phyloP scores from a whole-genome alignment of 148 eudicot genomes.

The Agrostemma githago region DNA sequence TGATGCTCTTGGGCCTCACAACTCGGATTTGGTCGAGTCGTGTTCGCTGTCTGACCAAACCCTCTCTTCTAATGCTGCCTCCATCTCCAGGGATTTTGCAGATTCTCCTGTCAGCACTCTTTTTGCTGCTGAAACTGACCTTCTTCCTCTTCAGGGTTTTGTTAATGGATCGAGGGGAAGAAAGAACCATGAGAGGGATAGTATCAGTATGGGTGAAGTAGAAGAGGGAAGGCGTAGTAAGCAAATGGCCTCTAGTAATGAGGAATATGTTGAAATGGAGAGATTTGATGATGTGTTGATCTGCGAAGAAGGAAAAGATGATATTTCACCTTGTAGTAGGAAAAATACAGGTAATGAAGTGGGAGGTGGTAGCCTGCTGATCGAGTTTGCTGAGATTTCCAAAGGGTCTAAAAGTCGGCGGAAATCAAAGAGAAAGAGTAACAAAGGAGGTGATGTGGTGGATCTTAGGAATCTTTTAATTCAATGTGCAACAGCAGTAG shows the following conservation, averaged over 20 bases:
- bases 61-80: conserved; percentile 14
- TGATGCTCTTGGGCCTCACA: conserved; percentile 40
- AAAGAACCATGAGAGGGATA: conserved; percentile 34
- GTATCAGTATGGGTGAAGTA: not conserved
- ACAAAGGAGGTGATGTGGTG: conserved; percentile 20
- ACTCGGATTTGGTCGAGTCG: conserved; percentile 24
- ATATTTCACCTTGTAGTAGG: conserved; percentile 18
- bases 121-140: conserved; percentile 13
- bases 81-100: conserved; percentile 19
- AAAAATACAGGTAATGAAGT: conserved; percentile 15
- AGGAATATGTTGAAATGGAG: conserved; percentile 37
- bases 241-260: conserved; percentile 27
- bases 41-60: conserved; percentile 18
- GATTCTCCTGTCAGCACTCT: conserved; percentile 36
- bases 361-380: not conserved
- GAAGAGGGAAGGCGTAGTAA: conserved; percentile 37
- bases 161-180: conserved; percentile 29
- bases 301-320: conserved; percentile 23
- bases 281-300: conserved; percentile 36
- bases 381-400: conserved; percentile 5
- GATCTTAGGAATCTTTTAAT: conserved; percentile 30
- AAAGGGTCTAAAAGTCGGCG: conserved; percentile 23
- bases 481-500: conserved; percentile 30
- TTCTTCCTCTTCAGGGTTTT: not conserved
- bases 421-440: conserved; percentile 15